Evolutionary conservation across 495 filamentous ascomycete genomes (phyloP), one percentile per base, ranked within the genome.

Genomic region (Trichoderma erinaceum): DNA sequence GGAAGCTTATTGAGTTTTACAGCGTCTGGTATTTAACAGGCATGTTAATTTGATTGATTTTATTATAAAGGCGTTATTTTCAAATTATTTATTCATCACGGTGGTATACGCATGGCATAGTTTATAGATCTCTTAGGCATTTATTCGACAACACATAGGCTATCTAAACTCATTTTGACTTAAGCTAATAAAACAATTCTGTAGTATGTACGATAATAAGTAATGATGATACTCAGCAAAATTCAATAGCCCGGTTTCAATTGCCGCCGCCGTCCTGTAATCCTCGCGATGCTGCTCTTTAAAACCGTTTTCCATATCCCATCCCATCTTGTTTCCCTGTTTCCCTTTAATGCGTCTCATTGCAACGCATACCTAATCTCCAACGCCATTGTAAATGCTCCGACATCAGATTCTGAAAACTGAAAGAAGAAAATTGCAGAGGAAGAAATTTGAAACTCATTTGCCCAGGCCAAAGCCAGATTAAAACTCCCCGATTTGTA

Each of bases 1-100:
- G 95, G 95, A 16, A 97, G 93, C 81, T 78, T 98, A 73, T 75
- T 93, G 77, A 97, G 94, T 76, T 99, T 98, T 77, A 78, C 86
- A 32, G 88, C 84, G 70, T 83, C 86, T 27, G 82, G 82, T 11
- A 72, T 82, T 64, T 83, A 68, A 76, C 21, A 52, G 2, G 8
- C 35, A 38, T 38, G 35, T 38, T 23, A n/a, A 21, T 52, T 4
- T 38, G 48, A 10, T 52, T 23, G 10, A 52, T 11, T 52, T 4
- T 7, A 23, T 52, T 23, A 11, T 4, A 21, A 52, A 52, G 48
- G 48, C 48, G 48, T 25, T 48, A 2, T 16, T 18, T 48, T 6
- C 7, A 4, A 12, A 6, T 58, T 58, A 25, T 1, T 27, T 29
- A 21, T 58, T 11, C 29, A 61, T 61, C 25, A 32, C 0, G 12